These are phyloP conservation scores for Saitozyma podzolica DNA, from an alignment of 768 basidiomycete genomes.

Conservation along the genomic window DNA sequence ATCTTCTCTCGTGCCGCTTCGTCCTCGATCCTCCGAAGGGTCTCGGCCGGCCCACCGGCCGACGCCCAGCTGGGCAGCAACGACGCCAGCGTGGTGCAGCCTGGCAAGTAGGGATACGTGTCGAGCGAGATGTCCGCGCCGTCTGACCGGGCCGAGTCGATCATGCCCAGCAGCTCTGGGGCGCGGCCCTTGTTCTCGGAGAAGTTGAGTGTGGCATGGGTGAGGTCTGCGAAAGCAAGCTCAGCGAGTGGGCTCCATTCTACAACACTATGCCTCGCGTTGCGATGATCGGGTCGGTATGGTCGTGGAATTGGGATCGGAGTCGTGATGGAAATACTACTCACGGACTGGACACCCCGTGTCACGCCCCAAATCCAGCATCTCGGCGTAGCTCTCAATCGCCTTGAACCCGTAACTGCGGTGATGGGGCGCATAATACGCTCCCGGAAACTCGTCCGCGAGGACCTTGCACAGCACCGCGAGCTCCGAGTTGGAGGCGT, in stretches of 20 bases:
- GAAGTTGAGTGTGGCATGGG: conserved; percentile 51
- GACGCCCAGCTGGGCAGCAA: conserved; percentile 47
- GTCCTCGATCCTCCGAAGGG: conserved; percentile 36
- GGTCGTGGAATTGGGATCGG: background rate
- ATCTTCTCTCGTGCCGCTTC: conserved; percentile 35
- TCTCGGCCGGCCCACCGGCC: conserved; percentile 38
- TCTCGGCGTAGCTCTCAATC: conserved; percentile 44
- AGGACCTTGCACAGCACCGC: conserved; percentile 32
- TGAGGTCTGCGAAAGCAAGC: conserved; percentile 32
- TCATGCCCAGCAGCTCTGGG: conserved; percentile 34
- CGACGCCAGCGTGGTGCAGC: conserved; percentile 45
- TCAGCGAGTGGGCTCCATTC: background rate
- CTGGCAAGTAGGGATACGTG: conserved; percentile 49
- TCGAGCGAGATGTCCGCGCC: conserved; percentile 46
- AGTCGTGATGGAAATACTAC: conserved; percentile 7
- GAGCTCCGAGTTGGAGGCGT: conserved; percentile 46
- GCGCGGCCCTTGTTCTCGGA: conserved; percentile 44
- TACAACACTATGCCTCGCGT: background rate
- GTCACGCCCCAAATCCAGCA: conserved; percentile 36
- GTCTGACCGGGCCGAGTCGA: conserved; percentile 27
- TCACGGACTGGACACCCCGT: conserved; percentile 46
- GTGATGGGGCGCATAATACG: conserved; percentile 50
- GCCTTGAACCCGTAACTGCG: conserved; percentile 44
- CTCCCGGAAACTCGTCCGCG: conserved; percentile 33
- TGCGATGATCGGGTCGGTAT: background rate